Evolutionary conservation across 2,329 filamentous ascomycete genomes (phyloP).

Genomic region (Fusarium anguioides): DNA sequence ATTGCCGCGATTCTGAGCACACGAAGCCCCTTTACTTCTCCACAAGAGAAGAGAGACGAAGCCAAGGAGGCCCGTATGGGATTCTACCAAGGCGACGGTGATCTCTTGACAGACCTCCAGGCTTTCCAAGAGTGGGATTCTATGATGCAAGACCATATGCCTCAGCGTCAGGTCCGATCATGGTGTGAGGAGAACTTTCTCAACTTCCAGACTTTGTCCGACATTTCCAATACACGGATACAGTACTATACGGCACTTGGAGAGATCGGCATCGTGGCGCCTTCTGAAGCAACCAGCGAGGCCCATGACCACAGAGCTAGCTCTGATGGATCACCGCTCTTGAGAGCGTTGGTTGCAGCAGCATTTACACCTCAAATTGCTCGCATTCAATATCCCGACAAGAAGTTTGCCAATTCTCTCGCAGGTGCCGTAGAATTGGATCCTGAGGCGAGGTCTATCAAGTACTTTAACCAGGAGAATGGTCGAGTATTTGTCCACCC

Average conservation of each 20-base stretch:
- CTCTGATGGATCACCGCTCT: slow-evolving; percentile 58
- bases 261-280: slow-evolving; percentile 82
- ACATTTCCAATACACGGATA: slow-evolving; percentile 85
- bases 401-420: slow-evolving; percentile 90
- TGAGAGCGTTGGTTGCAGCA: slow-evolving; percentile 77
- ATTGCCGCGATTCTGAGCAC: slow-evolving; percentile 94
- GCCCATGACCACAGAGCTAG: slow-evolving; percentile 34
- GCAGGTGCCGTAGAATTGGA: slow-evolving; percentile 93
- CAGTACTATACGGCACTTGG: slow-evolving; percentile 89
- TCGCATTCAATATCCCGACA: slow-evolving; percentile 92
- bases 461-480: slow-evolving; percentile 88
- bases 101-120: slow-evolving; percentile 86
- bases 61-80: slow-evolving; percentile 78
- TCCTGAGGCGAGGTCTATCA: slow-evolving; percentile 90
- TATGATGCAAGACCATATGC: slow-evolving; percentile 67
- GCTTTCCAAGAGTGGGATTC: slow-evolving; percentile 86
- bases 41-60: slow-evolving; percentile 83
- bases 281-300: slow-evolving; percentile 48
- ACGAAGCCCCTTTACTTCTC: slow-evolving; percentile 86
- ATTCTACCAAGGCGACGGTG: slow-evolving; percentile 84
- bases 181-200: slow-evolving; percentile 92
- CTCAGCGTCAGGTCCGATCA: slow-evolving; percentile 71
- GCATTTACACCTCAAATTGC: slow-evolving; percentile 88
- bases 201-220: slow-evolving; percentile 82
- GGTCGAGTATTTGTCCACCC: slow-evolving; percentile 94